phyloP scores from a whole-genome alignment of 2,329 filamentous ascomycete genomes.

The Colletotrichum euphorbiae region DNA sequence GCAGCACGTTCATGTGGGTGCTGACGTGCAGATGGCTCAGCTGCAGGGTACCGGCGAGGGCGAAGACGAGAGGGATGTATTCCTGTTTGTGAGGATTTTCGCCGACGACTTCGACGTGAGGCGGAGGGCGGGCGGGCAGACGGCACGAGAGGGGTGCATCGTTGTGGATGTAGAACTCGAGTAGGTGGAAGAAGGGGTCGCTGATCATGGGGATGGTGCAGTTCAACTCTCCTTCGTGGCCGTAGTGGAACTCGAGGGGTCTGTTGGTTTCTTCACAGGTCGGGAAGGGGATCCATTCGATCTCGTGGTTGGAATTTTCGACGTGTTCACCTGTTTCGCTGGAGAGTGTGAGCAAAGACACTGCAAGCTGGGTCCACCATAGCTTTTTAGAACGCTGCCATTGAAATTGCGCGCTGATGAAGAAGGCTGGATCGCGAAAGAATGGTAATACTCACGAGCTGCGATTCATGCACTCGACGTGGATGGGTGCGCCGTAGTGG shows the following conservation, averaged over 20 bases:
- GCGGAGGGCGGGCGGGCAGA: constrained; percentile 79
- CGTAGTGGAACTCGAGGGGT: constrained; percentile 88
- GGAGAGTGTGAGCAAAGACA: neutral
- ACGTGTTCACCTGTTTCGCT: constrained; percentile 93
- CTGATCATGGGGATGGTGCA: constrained; percentile 83
- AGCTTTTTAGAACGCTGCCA: neutral
- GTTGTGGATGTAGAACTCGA: constrained; percentile 98
- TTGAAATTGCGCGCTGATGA: neutral
- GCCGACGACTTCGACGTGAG: constrained; percentile 66
- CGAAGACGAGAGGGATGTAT: constrained; percentile 89
- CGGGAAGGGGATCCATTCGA: constrained; percentile 93
- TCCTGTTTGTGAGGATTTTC: constrained; percentile 63
- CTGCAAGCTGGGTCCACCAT: neutral
- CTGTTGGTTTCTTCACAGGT: constrained; percentile 87
- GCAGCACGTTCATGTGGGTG: constrained; percentile 88
- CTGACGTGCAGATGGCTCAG: constrained; percentile 90
- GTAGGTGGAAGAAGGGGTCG: constrained; percentile 86
- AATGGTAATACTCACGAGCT: constrained; percentile 68
- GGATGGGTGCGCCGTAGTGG: constrained; percentile 74
- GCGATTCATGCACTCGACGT: constrained; percentile 79
- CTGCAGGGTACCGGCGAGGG: constrained; percentile 89
- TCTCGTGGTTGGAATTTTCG: constrained; percentile 80
- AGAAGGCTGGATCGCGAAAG: neutral
- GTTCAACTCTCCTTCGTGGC: constrained; percentile 82
- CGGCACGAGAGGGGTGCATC: constrained; percentile 94